phyloP scores from a whole-genome alignment of 179 eudicot genomes.

The Sideroxylon spinosum region DNA sequence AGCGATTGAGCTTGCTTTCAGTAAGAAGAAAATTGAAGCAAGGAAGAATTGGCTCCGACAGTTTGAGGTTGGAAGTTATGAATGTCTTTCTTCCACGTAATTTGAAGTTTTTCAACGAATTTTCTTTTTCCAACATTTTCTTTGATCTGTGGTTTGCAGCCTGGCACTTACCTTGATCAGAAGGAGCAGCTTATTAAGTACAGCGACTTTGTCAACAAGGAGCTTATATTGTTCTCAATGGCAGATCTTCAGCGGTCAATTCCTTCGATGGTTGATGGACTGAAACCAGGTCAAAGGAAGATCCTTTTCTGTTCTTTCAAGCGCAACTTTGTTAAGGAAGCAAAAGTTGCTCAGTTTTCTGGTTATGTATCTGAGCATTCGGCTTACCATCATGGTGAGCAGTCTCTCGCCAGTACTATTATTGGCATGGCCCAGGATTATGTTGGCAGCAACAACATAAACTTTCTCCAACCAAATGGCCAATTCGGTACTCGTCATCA shows the following conservation, averaged over 20 bases:
- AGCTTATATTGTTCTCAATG: constrained; percentile 80
- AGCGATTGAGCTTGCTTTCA: constrained; percentile 92
- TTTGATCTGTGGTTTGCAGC: constrained; percentile 39
- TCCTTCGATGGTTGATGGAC: constrained; percentile 89
- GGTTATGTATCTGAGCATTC: constrained; percentile 92
- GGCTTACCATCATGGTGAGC: constrained; percentile 90
- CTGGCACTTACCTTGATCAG: constrained; percentile 70
- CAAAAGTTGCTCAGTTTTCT: constrained; percentile 74
- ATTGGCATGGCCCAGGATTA: constrained; percentile 92
- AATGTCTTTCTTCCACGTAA: neutral
- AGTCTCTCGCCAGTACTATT: constrained; percentile 68
- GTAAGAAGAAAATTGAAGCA: constrained; percentile 93
- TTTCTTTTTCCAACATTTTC: neutral
- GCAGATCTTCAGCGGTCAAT: constrained; percentile 94
- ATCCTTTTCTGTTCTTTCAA: constrained; percentile 86
- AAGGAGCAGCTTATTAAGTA: constrained; percentile 57
- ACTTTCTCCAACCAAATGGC: constrained; percentile 71
- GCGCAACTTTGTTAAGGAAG: constrained; percentile 56
- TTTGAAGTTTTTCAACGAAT: neutral
- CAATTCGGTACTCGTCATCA: constrained; percentile 81
- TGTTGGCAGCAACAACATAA: constrained; percentile 87
- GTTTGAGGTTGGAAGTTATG: constrained; percentile 47
- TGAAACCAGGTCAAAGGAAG: constrained; percentile 96
- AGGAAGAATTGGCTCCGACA: constrained; percentile 91
- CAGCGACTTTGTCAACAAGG: constrained; percentile 89